Percentiles rank a stretch among this genome's conserved stretches.
These are phyloP conservation scores for Fusarium sp. DNA, from an alignment of 2,329 filamentous ascomycete genomes.

Conservation along the genomic window DNA sequence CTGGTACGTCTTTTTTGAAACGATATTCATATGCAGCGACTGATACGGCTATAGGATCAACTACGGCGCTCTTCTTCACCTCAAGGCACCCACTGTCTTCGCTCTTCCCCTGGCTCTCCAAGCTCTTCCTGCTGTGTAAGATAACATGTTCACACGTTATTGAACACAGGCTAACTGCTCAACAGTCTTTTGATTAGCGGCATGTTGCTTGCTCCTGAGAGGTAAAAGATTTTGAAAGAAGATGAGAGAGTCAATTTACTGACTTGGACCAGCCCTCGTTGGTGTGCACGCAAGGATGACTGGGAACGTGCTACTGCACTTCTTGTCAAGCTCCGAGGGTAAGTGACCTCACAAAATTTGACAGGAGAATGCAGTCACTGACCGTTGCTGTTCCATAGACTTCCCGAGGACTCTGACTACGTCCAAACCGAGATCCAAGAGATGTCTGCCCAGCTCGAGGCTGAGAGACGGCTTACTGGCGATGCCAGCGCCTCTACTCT, in stretches of 20 bases:
- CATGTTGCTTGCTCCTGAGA: slow-evolving; percentile 70
- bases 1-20: slow-evolving; percentile 49
- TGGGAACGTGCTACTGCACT: slow-evolving; percentile 72
- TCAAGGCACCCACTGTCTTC: slow-evolving; percentile 63
- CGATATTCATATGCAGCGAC: neutral
- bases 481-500: slow-evolving; percentile 67
- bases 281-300: slow-evolving; percentile 74
- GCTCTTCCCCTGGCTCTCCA: slow-evolving; percentile 75
- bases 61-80: slow-evolving; percentile 63
- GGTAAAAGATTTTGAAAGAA: slow-evolving; percentile 33
- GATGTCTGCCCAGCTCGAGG: slow-evolving; percentile 71
- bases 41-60: slow-evolving; percentile 64
- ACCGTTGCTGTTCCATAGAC: slow-evolving; percentile 45
- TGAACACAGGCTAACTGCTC: neutral
- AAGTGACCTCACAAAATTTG: slow-evolving; percentile 3
- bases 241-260: neutral
- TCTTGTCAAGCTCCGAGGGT: slow-evolving; percentile 64
- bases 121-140: slow-evolving; percentile 69
- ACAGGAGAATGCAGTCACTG: neutral
- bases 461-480: slow-evolving; percentile 69
- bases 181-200: slow-evolving; percentile 64
- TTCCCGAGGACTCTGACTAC: slow-evolving; percentile 67
- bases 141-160: neutral
- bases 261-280: slow-evolving; percentile 68
- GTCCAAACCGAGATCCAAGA: slow-evolving; percentile 70